phyloP scores from a whole-genome alignment of 139 green algal genomes.

The Monoraphidium neglectum region DNA sequence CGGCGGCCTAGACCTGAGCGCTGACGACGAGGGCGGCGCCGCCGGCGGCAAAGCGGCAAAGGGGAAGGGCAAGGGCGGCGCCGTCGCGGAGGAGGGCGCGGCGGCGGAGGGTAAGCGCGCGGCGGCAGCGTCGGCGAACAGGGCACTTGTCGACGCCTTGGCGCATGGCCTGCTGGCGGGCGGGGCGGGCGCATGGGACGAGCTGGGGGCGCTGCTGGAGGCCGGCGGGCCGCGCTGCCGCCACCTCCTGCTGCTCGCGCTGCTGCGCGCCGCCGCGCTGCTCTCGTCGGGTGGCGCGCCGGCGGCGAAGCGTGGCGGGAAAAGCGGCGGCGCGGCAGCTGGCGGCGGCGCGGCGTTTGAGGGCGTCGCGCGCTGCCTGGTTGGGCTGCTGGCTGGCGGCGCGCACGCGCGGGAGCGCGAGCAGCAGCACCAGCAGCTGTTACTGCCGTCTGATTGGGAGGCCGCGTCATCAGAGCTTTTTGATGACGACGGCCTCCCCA shows the following conservation, averaged over 20 bases:
- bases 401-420: too few relatives aligned
- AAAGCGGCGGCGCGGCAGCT: slow-evolving; percentile 8
- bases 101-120: not conserved
- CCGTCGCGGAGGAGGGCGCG: not conserved
- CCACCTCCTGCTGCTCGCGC: slow-evolving; percentile 41
- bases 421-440: slow-evolving; percentile 2
- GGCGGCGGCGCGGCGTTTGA: not conserved
- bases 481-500: too few relatives aligned
- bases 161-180: not conserved
- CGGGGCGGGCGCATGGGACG: not conserved
- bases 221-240: slow-evolving; percentile 3
- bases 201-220: not conserved
- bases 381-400: too few relatives aligned
- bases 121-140: slow-evolving; percentile 1
- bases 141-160: slow-evolving; percentile 9
- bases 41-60: not conserved
- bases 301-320: not conserved
- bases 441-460: too few relatives aligned
- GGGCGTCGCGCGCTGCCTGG: too few relatives aligned
- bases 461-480: too few relatives aligned
- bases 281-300: not conserved
- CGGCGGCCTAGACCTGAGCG: not conserved
- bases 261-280: slow-evolving; percentile 8
- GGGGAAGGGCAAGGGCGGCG: not conserved
- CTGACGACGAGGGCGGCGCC: not conserved